Conservation (phyloP, 2,329 filamentous ascomycete species). For the Didymellaceae sp. region DNA sequence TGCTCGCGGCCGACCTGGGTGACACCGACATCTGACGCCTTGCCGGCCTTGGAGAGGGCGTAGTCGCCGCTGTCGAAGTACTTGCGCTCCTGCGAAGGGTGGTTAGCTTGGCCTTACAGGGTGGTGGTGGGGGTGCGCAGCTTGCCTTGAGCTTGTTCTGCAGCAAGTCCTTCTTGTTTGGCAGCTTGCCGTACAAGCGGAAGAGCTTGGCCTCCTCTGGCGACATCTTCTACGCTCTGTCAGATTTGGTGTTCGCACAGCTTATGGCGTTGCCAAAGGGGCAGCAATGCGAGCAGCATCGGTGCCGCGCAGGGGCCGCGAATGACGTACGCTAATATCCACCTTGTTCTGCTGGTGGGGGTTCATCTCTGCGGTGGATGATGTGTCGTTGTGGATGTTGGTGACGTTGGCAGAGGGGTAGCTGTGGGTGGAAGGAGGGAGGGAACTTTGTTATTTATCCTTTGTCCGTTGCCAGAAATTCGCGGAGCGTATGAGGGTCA, state of each 20-base stretch:
- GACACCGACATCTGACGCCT: constrained; percentile 91
- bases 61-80: constrained; percentile 98
- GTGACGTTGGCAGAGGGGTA: constrained; percentile 22
- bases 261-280: constrained; percentile 5
- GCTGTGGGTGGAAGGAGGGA: constrained; percentile 16
- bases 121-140: background rate
- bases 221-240: constrained; percentile 73
- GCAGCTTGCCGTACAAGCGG: constrained; percentile 96
- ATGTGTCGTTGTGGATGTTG: constrained; percentile 17
- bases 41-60: constrained; percentile 95
- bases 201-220: constrained; percentile 96
- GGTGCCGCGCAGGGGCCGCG: constrained; percentile 22
- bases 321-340: constrained; percentile 82
- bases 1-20: constrained; percentile 94
- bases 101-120: constrained; percentile 12
- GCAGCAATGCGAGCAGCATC: constrained; percentile 11
- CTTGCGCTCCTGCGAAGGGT: constrained; percentile 73
- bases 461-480: constrained; percentile 36
- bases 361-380: constrained; percentile 69
- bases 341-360: constrained; percentile 98
- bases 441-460: constrained; percentile 32
- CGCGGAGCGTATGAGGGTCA: no score
- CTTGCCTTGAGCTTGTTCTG: constrained; percentile 92
- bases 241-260: constrained; percentile 18
- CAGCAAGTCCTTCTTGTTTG: constrained; percentile 92